A percentile compares a stretch with the other conserved stretches of the same genome.
Evolutionary conservation across 2,329 filamentous ascomycete species (phyloP).

Genomic region (Ampelomyces quisqualis): DNA sequence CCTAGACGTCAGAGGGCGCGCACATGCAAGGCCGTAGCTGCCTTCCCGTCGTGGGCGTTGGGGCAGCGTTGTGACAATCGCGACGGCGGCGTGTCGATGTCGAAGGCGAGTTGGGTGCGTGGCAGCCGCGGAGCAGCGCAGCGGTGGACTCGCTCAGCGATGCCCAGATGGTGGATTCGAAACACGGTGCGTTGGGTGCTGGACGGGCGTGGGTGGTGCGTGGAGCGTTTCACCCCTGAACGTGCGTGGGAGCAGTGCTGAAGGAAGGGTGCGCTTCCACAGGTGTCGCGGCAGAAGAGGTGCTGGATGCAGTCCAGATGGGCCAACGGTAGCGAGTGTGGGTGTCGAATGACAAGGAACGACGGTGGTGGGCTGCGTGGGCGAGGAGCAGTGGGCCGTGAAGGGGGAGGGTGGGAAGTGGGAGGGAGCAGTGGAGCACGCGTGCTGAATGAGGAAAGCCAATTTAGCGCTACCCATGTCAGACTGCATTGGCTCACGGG

Average conservation of each 20-base stretch:
- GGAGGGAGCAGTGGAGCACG: conserved; percentile 3
- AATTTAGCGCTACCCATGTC: conserved; percentile 4
- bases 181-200: conserved; percentile 41
- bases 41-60: conserved; percentile 5
- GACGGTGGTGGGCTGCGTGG: conserved; percentile 13
- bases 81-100: conserved; percentile 8
- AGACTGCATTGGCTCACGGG: too few species aligned
- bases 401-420: conserved; percentile 1
- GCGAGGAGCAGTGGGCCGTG: conserved; percentile 8
- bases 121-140: conserved; percentile 16
- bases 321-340: conserved; percentile 31
- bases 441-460: conserved; percentile 1
- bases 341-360: conserved; percentile 29
- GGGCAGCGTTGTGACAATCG: conserved; percentile 7
- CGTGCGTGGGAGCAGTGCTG: conserved; percentile 21
- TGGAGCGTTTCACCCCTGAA: conserved; percentile 36
- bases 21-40: conserved; percentile 26
- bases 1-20: conserved; percentile 19
- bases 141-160: conserved; percentile 40
- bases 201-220: conserved; percentile 29
- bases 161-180: conserved; percentile 35
- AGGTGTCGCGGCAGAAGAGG: conserved; percentile 9
- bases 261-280: conserved; percentile 25
- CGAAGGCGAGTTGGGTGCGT: conserved; percentile 9
- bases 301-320: conserved; percentile 5